Conservation (phyloP, 305 asterid genomes). For the Striga hermonthica region DNA sequence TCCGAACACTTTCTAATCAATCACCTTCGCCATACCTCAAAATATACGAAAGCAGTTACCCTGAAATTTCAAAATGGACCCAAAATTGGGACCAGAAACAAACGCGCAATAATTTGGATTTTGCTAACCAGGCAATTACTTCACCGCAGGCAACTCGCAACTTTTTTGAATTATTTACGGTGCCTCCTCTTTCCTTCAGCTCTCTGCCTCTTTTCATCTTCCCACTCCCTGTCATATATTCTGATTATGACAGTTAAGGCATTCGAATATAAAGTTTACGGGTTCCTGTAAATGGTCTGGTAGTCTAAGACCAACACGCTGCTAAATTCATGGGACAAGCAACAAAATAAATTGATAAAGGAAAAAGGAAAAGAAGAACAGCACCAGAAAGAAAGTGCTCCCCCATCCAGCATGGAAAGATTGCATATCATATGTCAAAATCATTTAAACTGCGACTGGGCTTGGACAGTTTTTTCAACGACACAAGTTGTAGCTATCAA, state of each 20-base stretch:
- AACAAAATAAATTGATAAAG: too few species aligned
- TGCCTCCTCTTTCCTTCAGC: conserved; percentile 91
- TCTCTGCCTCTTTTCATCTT: conserved; percentile 96
- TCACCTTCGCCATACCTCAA: conserved; percentile 27
- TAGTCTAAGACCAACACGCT: not conserved
- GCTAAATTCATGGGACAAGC: too few species aligned
- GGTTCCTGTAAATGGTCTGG: not conserved
- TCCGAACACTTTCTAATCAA: not conserved
- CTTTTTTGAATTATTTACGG: conserved; percentile 46
- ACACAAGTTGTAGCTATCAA: too few species aligned
- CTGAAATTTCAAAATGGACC: conserved; percentile 4
- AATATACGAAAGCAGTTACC: conserved; percentile 22
- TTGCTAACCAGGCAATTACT: conserved; percentile 1
- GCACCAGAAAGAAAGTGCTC: too few species aligned
- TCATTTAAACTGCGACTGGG: too few species aligned
- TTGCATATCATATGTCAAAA: too few species aligned
- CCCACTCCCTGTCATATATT: conserved; percentile 92
- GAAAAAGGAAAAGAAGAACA: too few species aligned
- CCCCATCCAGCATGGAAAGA: too few species aligned
- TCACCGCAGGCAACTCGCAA: conserved; percentile 16
- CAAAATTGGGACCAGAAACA: conserved; percentile 13
- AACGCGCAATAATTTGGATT: not conserved
- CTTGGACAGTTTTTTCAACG: too few species aligned
- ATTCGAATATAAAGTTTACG: conserved; percentile 15
- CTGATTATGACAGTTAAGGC: conserved; percentile 55